Base-by-base conservation (phyloP, 192 early-diverging fungal genomes). In the Piromyces sp. region DNA sequence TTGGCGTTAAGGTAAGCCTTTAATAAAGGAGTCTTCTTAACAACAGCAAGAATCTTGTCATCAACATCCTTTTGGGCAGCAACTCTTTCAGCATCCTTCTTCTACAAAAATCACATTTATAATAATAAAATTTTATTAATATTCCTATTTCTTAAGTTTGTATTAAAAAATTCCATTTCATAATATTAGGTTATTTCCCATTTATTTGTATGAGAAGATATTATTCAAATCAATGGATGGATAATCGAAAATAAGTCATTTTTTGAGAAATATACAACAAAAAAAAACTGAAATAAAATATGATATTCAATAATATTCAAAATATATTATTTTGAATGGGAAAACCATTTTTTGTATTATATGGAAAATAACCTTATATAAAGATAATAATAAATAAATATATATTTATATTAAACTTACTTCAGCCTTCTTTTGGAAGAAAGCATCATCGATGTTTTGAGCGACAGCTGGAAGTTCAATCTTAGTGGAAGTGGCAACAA, bases 401-500 rank as follows among this genome's bases (percentile, higher is more conserved):
- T 22, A 36, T 22, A 36, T 80, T 33, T 33, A 33, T 33, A 6
- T 33, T 36, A 80, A 42, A 80, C 80, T 33, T 37, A 37, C 40
- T 42, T 37, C 33, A 80, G 80, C 80, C 80, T 80, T 42, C 80
- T 33, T 37, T 33, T 80, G 81, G 91, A 99, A 99, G 93, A 95
- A 96, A 80, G 88, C 92, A 88, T 99, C 98, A 92, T 92, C 90
- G 87, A 98, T 92, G 92, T 95, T 92, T 83, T 85, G 93, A 80
- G 91, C 91, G 82, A 94, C 89, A 83, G 87, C 88, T 82, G 92
- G 89, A 81, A 99, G 80, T 85, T 99, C 95, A 81, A 99, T 85
- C 92, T 97, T 98, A 92, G 98, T 98, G 85, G 98, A 98, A 86
- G 97, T 99, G 85, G 97, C 97, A 87, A 98, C 94, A 85, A 96